Evolutionary conservation across 2,329 filamentous ascomycete species (phyloP).

Genomic region (Cladorrhinum sp.): DNA sequence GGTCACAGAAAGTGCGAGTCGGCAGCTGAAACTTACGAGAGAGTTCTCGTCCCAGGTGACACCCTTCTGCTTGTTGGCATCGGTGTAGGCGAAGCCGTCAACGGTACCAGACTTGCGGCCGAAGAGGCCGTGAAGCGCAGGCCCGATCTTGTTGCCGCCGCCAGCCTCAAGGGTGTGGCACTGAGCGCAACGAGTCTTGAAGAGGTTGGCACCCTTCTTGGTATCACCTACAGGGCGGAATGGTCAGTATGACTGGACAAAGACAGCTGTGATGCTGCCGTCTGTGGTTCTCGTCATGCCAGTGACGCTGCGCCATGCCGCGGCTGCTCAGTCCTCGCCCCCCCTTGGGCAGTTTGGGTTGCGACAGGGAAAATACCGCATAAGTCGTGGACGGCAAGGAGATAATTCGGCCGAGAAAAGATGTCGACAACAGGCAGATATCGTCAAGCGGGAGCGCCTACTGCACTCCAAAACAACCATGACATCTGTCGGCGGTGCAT

Average conservation of each 20-base stretch:
- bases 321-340: neutral
- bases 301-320: constrained; percentile 2
- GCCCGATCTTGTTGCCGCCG: constrained; percentile 97
- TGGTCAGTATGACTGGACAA: constrained; percentile 15
- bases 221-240: constrained; percentile 65
- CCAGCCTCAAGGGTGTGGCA: constrained; percentile 93
- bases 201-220: constrained; percentile 97
- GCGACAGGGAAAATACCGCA: constrained; percentile 22
- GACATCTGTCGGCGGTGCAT: constrained; percentile 3
- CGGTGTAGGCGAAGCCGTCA: constrained; percentile 94
- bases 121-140: constrained; percentile 94
- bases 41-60: constrained; percentile 83
- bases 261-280: neutral
- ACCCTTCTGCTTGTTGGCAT: constrained; percentile 98
- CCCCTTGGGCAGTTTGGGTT: neutral
- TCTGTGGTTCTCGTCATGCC: neutral
- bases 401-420: neutral
- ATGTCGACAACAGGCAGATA: neutral
- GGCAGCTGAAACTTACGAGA: constrained; percentile 57
- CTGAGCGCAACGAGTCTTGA: constrained; percentile 98
- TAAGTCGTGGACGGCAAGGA: neutral
- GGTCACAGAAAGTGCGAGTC: neutral
- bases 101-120: constrained; percentile 92
- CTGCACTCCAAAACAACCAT: neutral
- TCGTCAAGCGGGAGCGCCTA: neutral